A percentile compares a stretch with the other conserved stretches of the same genome.
These are phyloP conservation scores for Alternaria sp. DNA, from an alignment of 2,329 filamentous ascomycete species.

Conservation along the genomic window DNA sequence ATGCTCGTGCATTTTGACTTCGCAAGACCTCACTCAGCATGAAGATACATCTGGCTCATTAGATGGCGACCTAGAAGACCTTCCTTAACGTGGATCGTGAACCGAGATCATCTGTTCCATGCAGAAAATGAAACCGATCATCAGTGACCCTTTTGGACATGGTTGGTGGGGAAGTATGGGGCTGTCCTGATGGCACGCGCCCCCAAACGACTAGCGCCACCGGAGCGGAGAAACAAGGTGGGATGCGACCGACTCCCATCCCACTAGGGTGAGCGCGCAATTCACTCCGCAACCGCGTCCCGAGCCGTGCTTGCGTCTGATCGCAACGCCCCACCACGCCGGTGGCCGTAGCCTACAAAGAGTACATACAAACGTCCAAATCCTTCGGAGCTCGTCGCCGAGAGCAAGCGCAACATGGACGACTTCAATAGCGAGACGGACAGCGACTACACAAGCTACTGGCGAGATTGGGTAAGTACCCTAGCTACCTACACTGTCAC, in stretches of 20 bases:
- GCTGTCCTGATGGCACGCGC: conserved; percentile 8
- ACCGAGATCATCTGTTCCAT: neutral
- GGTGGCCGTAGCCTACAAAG: conserved; percentile 22
- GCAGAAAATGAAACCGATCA: neutral
- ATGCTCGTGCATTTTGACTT: neutral
- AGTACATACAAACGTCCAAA: conserved; percentile 3
- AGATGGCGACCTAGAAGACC: neutral
- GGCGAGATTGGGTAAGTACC: conserved; percentile 93
- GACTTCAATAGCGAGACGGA: conserved; percentile 98
- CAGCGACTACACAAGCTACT: conserved; percentile 99
- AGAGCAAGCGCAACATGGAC: conserved; percentile 71
- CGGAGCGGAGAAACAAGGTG: conserved; percentile 27
- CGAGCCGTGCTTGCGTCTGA: conserved; percentile 23
- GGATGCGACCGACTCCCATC: conserved; percentile 23
- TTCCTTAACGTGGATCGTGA: neutral
- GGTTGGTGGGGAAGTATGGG: conserved; percentile 15
- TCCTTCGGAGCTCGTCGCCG: conserved; percentile 6
- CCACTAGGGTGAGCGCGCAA: conserved; percentile 33
- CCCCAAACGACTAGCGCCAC: conserved; percentile 14
- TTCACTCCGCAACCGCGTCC: conserved; percentile 33
- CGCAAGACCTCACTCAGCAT: neutral
- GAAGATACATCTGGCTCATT: neutral
- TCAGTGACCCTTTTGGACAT: neutral
- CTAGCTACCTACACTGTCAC: conserved; percentile 12
- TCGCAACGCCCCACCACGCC: conserved; percentile 22